Evolutionary conservation across 148 eudicot genomes (phyloP).

Genomic region (Heliamphora exappendiculata): DNA sequence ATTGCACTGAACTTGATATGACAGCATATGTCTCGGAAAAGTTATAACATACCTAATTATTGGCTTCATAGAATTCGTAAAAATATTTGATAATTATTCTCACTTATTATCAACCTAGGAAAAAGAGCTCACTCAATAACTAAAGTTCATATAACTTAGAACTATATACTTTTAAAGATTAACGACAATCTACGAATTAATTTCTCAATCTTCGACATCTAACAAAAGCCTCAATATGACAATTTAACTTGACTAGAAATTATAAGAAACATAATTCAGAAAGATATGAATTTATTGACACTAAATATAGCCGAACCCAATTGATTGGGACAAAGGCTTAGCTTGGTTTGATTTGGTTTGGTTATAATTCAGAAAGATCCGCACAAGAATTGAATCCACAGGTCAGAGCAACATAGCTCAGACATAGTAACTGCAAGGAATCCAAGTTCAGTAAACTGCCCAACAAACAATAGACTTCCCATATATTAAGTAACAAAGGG

Average conservation of each 20-base stretch:
- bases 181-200: background rate
- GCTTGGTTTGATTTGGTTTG: too few species aligned
- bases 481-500: background rate
- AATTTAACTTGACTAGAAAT: background rate
- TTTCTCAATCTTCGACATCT: background rate
- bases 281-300: too few species aligned
- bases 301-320: too few species aligned
- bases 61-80: background rate
- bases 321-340: too few species aligned
- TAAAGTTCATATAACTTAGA: too few species aligned
- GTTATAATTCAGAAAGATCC: background rate
- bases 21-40: background rate
- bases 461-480: background rate
- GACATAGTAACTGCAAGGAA: background rate
- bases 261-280: background rate
- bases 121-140: background rate
- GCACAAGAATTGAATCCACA: too few species aligned
- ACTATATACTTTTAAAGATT: background rate
- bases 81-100: background rate
- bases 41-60: background rate
- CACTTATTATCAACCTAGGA: background rate
- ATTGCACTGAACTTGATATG: background rate
- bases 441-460: background rate
- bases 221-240: background rate
- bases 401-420: background rate